These are phyloP conservation scores for Nitzschia sp. DNA, from an alignment of 108 stramenopile species.

Conservation along the genomic window DNA sequence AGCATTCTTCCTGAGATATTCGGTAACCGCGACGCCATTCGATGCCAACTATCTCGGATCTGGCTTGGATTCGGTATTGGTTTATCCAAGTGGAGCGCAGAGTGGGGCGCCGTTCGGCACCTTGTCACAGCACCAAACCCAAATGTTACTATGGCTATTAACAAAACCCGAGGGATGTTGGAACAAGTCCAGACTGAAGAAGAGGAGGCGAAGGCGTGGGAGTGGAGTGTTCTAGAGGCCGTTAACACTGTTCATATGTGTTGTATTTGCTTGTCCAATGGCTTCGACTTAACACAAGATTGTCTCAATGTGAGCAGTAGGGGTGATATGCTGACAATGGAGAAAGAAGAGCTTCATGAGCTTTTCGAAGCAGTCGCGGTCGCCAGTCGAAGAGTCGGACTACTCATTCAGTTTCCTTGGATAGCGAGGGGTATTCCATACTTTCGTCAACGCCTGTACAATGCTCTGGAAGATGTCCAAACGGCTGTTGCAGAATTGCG, in stretches of 20 bases:
- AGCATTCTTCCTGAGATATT: neutral
- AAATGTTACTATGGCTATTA: neutral
- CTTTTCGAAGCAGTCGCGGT: neutral
- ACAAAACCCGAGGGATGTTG: neutral
- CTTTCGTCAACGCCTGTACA: neutral
- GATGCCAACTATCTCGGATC: neutral
- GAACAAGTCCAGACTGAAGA: conserved; percentile 1
- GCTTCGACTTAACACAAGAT: neutral
- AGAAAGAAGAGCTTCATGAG: neutral
- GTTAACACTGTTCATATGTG: neutral
- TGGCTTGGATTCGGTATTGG: conserved; percentile 6
- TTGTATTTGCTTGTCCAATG: conserved; percentile 7
- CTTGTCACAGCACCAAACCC: neutral
- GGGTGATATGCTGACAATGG: neutral
- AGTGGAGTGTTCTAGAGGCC: neutral
- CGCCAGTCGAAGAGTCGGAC: neutral
- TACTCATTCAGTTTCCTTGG: conserved; percentile 7
- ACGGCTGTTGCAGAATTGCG: neutral
- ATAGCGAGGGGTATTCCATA: neutral
- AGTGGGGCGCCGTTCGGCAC: conserved; percentile 1
- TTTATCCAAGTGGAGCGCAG: neutral
- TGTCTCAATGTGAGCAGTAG: neutral
- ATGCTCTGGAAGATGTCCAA: neutral
- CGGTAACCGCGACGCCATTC: conserved; percentile 5
- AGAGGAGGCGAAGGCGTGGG: neutral